Evolutionary conservation across 148 eudicot species (phyloP).

Genomic region (Amaranthus palmeri): DNA sequence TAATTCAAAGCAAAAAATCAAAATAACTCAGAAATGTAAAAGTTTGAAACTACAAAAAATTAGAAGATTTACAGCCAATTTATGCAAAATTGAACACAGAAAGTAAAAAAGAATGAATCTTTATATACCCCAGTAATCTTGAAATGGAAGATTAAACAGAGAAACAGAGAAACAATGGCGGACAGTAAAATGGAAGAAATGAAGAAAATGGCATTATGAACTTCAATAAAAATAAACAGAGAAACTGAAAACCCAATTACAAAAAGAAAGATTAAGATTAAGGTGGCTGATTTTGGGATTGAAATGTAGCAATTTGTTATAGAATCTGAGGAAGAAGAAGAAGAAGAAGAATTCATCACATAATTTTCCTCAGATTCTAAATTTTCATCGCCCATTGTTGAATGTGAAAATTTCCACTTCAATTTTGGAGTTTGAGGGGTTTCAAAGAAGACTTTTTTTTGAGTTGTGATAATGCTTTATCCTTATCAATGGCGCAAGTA

Average conservation of each 20-base stretch:
- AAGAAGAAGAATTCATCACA: constrained; percentile 31
- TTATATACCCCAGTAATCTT: constrained; percentile 49
- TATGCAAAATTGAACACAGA: no score
- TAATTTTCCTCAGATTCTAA: background rate
- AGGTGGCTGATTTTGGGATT: constrained; percentile 29
- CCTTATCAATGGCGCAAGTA: no score
- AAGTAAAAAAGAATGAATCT: background rate
- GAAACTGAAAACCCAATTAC: constrained; percentile 35
- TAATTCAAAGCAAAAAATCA: background rate
- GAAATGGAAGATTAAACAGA: constrained; percentile 33
- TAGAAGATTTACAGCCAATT: no score
- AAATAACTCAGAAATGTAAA: background rate
- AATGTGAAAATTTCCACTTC: no score
- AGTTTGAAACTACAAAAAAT: background rate
- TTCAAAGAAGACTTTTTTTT: no score
- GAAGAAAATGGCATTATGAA: constrained; percentile 44
- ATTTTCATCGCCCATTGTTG: no score
- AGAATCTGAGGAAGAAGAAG: constrained; percentile 16
- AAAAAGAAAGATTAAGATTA: constrained; percentile 33
- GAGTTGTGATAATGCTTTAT: no score
- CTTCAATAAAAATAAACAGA: constrained; percentile 32
- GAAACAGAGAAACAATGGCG: constrained; percentile 25
- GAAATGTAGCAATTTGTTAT: constrained; percentile 22
- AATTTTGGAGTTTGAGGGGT: no score
- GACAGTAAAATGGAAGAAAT: constrained; percentile 27